Evolutionary conservation across 2,329 filamentous ascomycete genomes (phyloP).

Genomic region (Aspergillus sp.): DNA sequence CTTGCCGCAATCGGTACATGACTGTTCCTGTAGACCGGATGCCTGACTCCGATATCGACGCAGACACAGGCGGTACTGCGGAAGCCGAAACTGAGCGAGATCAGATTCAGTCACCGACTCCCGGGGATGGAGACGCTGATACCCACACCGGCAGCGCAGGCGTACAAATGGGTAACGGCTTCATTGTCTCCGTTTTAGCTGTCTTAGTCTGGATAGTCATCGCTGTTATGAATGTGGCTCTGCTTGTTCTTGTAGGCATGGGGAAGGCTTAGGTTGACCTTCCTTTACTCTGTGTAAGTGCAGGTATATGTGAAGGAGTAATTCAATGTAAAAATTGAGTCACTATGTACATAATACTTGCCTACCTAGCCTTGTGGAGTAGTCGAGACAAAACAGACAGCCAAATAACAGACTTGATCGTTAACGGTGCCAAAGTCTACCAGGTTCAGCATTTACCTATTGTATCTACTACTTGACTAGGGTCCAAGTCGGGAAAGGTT

Average conservation of each 20-base stretch:
- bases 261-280: conserved; percentile 43
- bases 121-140: not conserved
- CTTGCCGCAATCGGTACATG: conserved; percentile 77
- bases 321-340: not conserved
- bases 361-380: too few relatives aligned
- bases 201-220: conserved; percentile 71
- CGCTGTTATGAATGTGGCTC: conserved; percentile 74
- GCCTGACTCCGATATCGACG: conserved; percentile 17
- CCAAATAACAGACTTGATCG: too few relatives aligned
- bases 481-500: too few relatives aligned
- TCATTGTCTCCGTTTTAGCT: conserved; percentile 60
- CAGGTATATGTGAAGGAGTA: not conserved
- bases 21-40: conserved; percentile 57
- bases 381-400: too few relatives aligned
- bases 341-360: not conserved
- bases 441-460: too few relatives aligned
- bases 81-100: not conserved
- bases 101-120: not conserved
- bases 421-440: too few relatives aligned
- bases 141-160: conserved; percentile 28
- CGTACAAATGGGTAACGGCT: conserved; percentile 70
- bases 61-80: not conserved
- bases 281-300: not conserved
- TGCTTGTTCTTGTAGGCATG: conserved; percentile 64
- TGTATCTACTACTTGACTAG: too few relatives aligned